phyloP scores from a whole-genome alignment of 345 rosid species.

The Salix udensis region DNA sequence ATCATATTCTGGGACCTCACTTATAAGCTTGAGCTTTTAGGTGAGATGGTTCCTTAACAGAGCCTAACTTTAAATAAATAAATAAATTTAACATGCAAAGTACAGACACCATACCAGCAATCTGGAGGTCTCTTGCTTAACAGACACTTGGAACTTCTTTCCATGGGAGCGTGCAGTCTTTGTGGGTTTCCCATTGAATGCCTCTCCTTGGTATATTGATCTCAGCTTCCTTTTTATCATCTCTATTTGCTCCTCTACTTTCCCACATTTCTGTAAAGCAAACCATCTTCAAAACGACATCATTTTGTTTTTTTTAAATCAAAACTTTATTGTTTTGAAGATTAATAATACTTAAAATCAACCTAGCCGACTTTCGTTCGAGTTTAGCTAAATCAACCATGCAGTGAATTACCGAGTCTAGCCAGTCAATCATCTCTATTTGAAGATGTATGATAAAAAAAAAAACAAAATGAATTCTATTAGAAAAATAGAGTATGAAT shows the following conservation, averaged over 20 bases:
- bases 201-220: conserved; percentile 75
- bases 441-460: too few relatives aligned
- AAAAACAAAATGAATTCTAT: too few relatives aligned
- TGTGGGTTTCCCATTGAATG: conserved; percentile 80
- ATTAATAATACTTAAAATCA: too few relatives aligned
- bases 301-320: not conserved
- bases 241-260: conserved; percentile 73
- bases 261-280: conserved; percentile 71
- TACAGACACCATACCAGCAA: conserved; percentile 45
- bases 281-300: not conserved
- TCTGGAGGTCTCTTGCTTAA: conserved; percentile 81
- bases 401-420: fast-evolving
- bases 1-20: too few relatives aligned
- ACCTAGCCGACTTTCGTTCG: too few relatives aligned
- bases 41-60: too few relatives aligned
- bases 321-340: too few relatives aligned
- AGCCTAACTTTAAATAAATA: too few relatives aligned
- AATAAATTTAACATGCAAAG: not conserved
- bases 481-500: too few relatives aligned
- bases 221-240: conserved; percentile 77
- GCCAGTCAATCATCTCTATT: too few relatives aligned
- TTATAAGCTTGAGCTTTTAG: too few relatives aligned
- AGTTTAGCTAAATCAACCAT: too few relatives aligned
- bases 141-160: conserved; percentile 88
- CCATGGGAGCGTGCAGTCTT: conserved; percentile 96